Conservation (phyloP, 2,329 filamentous ascomycete species). For the Fusarium decemcellulare region DNA sequence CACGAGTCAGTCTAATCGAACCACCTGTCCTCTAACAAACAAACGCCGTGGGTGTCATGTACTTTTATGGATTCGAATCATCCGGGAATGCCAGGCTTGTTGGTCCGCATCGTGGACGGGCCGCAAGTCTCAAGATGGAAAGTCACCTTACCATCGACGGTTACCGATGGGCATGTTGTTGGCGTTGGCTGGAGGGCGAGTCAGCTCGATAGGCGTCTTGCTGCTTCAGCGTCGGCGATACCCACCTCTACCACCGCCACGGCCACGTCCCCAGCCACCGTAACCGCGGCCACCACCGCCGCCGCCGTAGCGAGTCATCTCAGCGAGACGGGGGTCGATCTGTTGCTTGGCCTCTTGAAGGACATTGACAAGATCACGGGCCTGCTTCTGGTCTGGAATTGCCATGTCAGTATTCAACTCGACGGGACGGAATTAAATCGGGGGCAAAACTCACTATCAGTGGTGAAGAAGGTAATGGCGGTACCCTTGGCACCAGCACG, state of each 20-base stretch:
- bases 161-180: slow-evolving; percentile 66
- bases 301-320: slow-evolving; percentile 95
- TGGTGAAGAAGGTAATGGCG: slow-evolving; percentile 98
- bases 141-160: slow-evolving; percentile 63
- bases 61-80: slow-evolving; percentile 41
- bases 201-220: slow-evolving; percentile 53
- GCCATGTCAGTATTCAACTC: slow-evolving; percentile 51
- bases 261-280: slow-evolving; percentile 79
- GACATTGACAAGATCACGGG: slow-evolving; percentile 94
- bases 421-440: neutral
- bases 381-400: slow-evolving; percentile 86
- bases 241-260: slow-evolving; percentile 70
- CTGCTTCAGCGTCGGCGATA: slow-evolving; percentile 53
- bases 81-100: slow-evolving; percentile 34
- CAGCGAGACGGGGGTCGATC: slow-evolving; percentile 93
- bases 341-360: slow-evolving; percentile 98
- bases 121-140: slow-evolving; percentile 26
- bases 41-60: slow-evolving; percentile 49
- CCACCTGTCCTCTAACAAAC: slow-evolving; percentile 48
- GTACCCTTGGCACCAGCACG: slow-evolving; percentile 95
- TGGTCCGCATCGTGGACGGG: slow-evolving; percentile 30
- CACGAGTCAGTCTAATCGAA: slow-evolving; percentile 47
- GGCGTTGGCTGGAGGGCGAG: slow-evolving; percentile 59
- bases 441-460: slow-evolving; percentile 86
- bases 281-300: slow-evolving; percentile 83